Evolutionary conservation across 495 filamentous ascomycete genomes (phyloP).

Genomic region (Penicillium robsamsonii): DNA sequence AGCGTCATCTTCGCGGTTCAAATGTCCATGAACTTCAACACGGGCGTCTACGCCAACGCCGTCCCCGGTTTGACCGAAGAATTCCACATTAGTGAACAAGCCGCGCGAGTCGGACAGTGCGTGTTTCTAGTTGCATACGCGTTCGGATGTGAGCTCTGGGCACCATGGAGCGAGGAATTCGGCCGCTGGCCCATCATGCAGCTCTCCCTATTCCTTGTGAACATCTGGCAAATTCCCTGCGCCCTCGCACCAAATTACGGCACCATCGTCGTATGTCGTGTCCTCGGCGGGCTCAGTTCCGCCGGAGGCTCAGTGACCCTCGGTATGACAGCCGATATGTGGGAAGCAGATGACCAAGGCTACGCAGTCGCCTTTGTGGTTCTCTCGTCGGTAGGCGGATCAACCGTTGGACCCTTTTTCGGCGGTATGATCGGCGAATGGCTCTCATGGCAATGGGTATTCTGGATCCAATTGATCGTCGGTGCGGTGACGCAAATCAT

Average conservation of each 20-base stretch:
- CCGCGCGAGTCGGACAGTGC: constrained; percentile 63
- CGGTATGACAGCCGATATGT: constrained; percentile 81
- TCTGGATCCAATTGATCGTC: constrained; percentile 79
- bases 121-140: constrained; percentile 73
- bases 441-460: constrained; percentile 71
- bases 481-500: constrained; percentile 62
- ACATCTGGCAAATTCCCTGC: constrained; percentile 72
- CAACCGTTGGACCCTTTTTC: constrained; percentile 73
- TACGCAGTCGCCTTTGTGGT: constrained; percentile 70
- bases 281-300: constrained; percentile 67
- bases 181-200: constrained; percentile 75
- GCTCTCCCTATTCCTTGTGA: constrained; percentile 65
- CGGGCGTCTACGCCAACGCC: constrained; percentile 67
- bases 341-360: constrained; percentile 65
- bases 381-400: constrained; percentile 72
- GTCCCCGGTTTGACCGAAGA: constrained; percentile 57
- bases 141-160: constrained; percentile 81
- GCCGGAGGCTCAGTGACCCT: constrained; percentile 79
- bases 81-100: constrained; percentile 62
- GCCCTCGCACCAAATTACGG: constrained; percentile 68
- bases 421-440: constrained; percentile 71
- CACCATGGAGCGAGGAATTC: constrained; percentile 76
- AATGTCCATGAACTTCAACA: constrained; percentile 86
- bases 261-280: constrained; percentile 62
- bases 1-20: constrained; percentile 73